Evolutionary conservation across 345 rosid species (phyloP), one percentile per base, ranked within the genome.

Genomic region (Gossypium mustelinum): DNA sequence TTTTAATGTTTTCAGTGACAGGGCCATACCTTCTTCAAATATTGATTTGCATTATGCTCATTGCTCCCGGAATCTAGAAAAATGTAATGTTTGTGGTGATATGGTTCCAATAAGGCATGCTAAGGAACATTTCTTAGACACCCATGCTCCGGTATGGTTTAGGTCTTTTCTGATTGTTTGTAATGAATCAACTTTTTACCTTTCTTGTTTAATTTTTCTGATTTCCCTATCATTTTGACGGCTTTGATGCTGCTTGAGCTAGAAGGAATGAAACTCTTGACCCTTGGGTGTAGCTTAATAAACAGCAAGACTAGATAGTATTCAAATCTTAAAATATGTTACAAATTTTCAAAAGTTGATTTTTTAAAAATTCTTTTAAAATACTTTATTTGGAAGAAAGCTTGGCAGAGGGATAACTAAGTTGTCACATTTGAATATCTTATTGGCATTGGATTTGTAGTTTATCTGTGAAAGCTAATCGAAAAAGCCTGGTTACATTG

Each of bases 11-110:
- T 34, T 62, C 91, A 95, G 99, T 79, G 89, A 91, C 82, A 87
- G 93, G 85, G 84, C 88, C 65, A 90, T 95, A 77, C 99, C 97
- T 13, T 87, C 96, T 24, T 82, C 79, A 65, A 93, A 95, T 66
- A 88, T 91, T 24, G 98, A 91, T 79, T 84, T 95, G 89, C 99
- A 95, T 81, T 87, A 75, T 79, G 97, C 83, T 24, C 99, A 95
- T 81, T 95, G 99, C 82, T 90, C 91, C 5, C 94, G 99, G 45
- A 91, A 95, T 79, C 87, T 95, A 44, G 96, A 95, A 78, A 90
- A 82, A 88, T 95, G 99, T 78, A 95, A 95, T 52, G 79, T 89
- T 66, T 95, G 99, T 78, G 88, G 92, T 69, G 97, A 95, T 79
- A 95, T 95, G 99, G 79, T 95, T 73, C 99, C 99, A 4, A 95